Percentiles rank a stretch among this genome's conserved stretches.
Conservation (phyloP, 345 rosid genomes). For the Pugionium dolabratum region DNA sequence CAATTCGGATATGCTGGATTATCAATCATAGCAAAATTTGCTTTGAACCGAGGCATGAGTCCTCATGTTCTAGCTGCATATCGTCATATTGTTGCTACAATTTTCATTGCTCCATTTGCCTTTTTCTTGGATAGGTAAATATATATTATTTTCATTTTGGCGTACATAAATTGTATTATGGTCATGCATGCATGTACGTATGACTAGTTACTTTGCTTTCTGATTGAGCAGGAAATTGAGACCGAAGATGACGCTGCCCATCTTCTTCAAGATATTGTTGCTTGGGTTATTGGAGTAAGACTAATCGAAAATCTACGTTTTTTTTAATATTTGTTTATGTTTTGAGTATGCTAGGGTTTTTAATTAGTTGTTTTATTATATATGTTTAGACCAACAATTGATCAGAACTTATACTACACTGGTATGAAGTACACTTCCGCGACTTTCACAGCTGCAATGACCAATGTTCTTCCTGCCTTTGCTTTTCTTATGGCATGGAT, state of each 20-base stretch:
- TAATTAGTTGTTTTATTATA: not conserved
- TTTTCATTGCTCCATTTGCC: conserved; percentile 77
- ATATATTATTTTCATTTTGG: conserved; percentile 7
- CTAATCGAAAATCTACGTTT: not conserved
- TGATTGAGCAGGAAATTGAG: conserved; percentile 59
- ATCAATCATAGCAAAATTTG: conserved; percentile 55
- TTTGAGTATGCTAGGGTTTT: not conserved
- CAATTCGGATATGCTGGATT: conserved; percentile 66
- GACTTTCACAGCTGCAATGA: conserved; percentile 73
- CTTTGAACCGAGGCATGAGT: conserved; percentile 63
- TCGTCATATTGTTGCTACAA: conserved; percentile 65
- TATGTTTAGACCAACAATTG: conserved; percentile 44
- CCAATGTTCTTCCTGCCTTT: conserved; percentile 81
- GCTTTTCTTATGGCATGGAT: conserved; percentile 88
- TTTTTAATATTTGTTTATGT: not conserved
- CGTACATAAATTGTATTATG: not conserved
- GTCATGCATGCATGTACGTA: conserved; percentile 30
- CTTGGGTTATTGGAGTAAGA: conserved; percentile 79
- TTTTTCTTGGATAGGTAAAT: conserved; percentile 58
- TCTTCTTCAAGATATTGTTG: conserved; percentile 60
- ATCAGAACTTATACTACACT: conserved; percentile 55
- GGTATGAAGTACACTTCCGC: conserved; percentile 92
- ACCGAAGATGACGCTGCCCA: conserved; percentile 74
- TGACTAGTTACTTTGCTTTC: conserved; percentile 6
- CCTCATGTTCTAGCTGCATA: conserved; percentile 70